These are phyloP conservation scores for Rhizopogon hawkerae DNA, from an alignment of 1,284 basidiomycete species.

Conservation along the genomic window DNA sequence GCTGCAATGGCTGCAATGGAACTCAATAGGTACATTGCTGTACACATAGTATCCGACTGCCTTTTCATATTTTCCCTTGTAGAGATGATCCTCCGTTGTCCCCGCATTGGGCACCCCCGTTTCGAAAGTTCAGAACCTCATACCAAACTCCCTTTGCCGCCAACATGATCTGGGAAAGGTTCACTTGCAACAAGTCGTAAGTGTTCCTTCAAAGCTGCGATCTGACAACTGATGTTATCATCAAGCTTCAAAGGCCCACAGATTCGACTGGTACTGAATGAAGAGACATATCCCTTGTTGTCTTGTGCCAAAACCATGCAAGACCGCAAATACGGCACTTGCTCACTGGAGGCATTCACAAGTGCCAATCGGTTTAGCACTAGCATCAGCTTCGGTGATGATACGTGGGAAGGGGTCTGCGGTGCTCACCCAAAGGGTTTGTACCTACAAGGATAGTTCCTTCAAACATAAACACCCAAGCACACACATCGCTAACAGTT, in stretches of 20 bases:
- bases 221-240: neutral
- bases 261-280: constrained; percentile 38
- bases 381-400: constrained; percentile 25
- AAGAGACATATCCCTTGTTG: constrained; percentile 32
- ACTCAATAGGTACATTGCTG: constrained; percentile 29
- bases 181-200: constrained; percentile 31
- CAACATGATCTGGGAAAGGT: constrained; percentile 40
- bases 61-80: neutral
- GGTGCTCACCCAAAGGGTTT: constrained; percentile 13
- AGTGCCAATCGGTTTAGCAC: constrained; percentile 25
- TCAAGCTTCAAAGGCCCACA: constrained; percentile 29
- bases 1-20: constrained; percentile 35
- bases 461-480: neutral
- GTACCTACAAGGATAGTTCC: neutral
- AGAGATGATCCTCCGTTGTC: constrained; percentile 30
- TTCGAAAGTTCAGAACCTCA: constrained; percentile 35
- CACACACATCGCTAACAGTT: no score
- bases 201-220: constrained; percentile 7
- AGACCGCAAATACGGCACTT: constrained; percentile 31
- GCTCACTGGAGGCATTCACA: constrained; percentile 32
- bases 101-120: constrained; percentile 19
- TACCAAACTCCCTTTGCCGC: constrained; percentile 38
- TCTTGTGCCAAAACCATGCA: constrained; percentile 22
- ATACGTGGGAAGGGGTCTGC: constrained; percentile 33
- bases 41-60: neutral